phyloP scores from a whole-genome alignment of 2,329 filamentous ascomycete genomes.

The Macrophomina phaseolina region DNA sequence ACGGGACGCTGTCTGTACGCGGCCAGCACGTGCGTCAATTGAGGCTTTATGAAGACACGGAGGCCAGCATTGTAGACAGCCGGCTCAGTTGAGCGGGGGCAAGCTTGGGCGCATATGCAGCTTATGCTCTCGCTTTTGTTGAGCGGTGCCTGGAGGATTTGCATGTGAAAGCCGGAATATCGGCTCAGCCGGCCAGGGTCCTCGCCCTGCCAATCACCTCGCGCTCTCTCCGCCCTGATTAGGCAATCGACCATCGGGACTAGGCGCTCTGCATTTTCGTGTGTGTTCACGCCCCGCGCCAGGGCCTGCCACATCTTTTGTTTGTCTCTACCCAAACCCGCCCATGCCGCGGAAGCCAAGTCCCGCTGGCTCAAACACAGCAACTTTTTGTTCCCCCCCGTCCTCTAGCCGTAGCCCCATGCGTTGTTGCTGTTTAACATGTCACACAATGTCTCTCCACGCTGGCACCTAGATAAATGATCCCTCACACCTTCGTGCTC shows the following conservation, averaged over 20 bases:
- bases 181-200: conserved; percentile 16
- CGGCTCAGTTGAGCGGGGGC: conserved; percentile 5
- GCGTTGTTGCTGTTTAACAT: neutral
- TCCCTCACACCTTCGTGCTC: neutral
- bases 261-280: conserved; percentile 17
- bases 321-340: conserved; percentile 2
- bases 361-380: conserved; percentile 16
- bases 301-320: conserved; percentile 15
- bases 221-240: conserved; percentile 3
- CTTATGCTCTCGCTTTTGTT: conserved; percentile 26
- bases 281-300: conserved; percentile 17
- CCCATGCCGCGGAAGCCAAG: neutral
- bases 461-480: conserved; percentile 6
- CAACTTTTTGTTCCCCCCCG: conserved; percentile 18
- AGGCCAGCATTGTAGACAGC: conserved; percentile 3
- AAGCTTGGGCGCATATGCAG: conserved; percentile 22
- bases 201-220: conserved; percentile 1
- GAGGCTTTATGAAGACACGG: conserved; percentile 15
- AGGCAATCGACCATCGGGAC: conserved; percentile 3
- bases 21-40: conserved; percentile 22
- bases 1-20: neutral
- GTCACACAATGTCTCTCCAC: conserved; percentile 1
- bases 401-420: conserved; percentile 7
- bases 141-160: conserved; percentile 17
- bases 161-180: conserved; percentile 22